These are phyloP conservation scores for Sporobolomyces pararoseus DNA, from an alignment of 768 basidiomycete genomes.

Conservation along the genomic window DNA sequence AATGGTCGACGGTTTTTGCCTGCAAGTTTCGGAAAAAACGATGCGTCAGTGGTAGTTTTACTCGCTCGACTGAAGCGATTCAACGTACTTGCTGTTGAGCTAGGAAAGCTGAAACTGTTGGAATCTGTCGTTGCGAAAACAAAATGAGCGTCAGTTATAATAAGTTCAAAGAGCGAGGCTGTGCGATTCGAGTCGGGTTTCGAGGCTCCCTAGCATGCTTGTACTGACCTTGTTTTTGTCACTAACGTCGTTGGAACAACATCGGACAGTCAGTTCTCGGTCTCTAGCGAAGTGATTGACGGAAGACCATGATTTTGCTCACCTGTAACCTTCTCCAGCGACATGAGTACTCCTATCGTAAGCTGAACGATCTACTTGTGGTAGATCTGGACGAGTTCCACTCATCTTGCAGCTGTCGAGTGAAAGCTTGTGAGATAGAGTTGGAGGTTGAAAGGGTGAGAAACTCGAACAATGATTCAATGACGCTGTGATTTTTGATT, in stretches of 20 bases:
- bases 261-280: neutral
- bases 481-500: too few species aligned
- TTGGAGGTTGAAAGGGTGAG: too few species aligned
- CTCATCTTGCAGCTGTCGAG: neutral
- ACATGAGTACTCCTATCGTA: neutral
- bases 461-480: too few species aligned
- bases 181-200: too few species aligned
- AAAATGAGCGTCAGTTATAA: too few species aligned
- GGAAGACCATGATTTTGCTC: neutral
- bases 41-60: neutral
- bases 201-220: too few species aligned
- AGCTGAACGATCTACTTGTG: constrained; percentile 13
- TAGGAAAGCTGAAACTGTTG: constrained; percentile 18
- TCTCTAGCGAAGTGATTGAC: too few species aligned
- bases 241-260: neutral
- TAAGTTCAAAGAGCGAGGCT: too few species aligned
- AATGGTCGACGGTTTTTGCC: constrained; percentile 13
- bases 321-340: constrained; percentile 22
- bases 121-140: constrained; percentile 21
- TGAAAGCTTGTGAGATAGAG: too few species aligned
- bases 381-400: constrained; percentile 11
- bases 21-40: neutral
- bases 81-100: neutral
- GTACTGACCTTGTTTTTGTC: constrained; percentile 15
- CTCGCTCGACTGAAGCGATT: too few species aligned